Conservation (phyloP, 2,329 filamentous ascomycete species). For the Xylariomycetidae sp. region DNA sequence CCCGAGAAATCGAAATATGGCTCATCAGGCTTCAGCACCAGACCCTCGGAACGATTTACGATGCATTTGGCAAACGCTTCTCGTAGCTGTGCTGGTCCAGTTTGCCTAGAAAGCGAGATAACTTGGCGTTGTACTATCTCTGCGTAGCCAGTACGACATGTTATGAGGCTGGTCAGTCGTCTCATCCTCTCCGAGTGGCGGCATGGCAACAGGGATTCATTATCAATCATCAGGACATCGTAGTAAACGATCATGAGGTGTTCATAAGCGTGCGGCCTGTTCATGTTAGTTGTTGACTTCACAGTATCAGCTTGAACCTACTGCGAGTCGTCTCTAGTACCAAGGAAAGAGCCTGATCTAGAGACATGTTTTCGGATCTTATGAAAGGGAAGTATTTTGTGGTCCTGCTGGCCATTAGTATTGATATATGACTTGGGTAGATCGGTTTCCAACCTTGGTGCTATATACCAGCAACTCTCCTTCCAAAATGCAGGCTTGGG, state of each 20-base stretch:
- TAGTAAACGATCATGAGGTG: slow-evolving; percentile 61
- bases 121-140: slow-evolving; percentile 62
- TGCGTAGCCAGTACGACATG: slow-evolving; percentile 53
- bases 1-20: slow-evolving; percentile 64
- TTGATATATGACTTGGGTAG: slow-evolving; percentile 1
- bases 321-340: slow-evolving; percentile 65
- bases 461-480: slow-evolving; percentile 79
- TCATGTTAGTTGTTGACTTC: slow-evolving; percentile 11
- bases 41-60: slow-evolving; percentile 64
- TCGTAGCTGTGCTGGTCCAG: slow-evolving; percentile 51
- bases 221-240: slow-evolving; percentile 51
- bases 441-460: slow-evolving; percentile 41
- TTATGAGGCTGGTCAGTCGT: slow-evolving; percentile 52
- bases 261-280: slow-evolving; percentile 44
- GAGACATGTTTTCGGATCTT: slow-evolving; percentile 77
- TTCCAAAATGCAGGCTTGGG: slow-evolving; percentile 69
- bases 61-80: slow-evolving; percentile 65
- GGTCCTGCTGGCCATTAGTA: slow-evolving; percentile 36
- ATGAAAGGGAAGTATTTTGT: slow-evolving; percentile 69
- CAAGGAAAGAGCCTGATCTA: slow-evolving; percentile 66
- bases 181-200: slow-evolving; percentile 57
- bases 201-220: slow-evolving; percentile 43
- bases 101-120: slow-evolving; percentile 57
- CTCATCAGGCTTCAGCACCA: slow-evolving; percentile 75
- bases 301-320: slow-evolving; percentile 30